Base-by-base conservation (phyloP, 805 yeast species). In the Huiozyma sinensis region DNA sequence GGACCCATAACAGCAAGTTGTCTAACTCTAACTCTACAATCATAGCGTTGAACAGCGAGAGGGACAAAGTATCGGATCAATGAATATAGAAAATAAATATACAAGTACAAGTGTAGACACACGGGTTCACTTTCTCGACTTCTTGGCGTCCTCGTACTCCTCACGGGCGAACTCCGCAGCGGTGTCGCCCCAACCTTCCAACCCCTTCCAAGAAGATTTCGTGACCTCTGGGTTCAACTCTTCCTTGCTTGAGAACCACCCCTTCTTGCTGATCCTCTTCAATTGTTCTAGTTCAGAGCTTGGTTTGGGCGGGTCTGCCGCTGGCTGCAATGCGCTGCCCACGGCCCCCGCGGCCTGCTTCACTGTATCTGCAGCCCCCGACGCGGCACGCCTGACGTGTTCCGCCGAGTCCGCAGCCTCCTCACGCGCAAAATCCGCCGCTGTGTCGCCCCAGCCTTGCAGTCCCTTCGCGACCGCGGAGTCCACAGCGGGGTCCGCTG, bases 381-480 rank as follows among this genome's bases (percentile, higher is more conserved):
- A 17, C 2, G 24, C 24, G 24, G 24, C 24, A 17, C 24, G 24
- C 24, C 4, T 17, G 24, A 17, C 24, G 24, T 17, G 24, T 17
- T 17, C 24, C 4, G 24, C 24, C 2, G 24, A 17, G 29, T 60
- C 61, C 13, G 62, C 62, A 24, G 61, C 52, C 44, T 64, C 65
- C 29, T 68, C 71, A 31, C 56, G 51, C 11, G 69, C 67, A 43
- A 67, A 59, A 29, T 60, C 63, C 17, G 57, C 54, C 5, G 75
- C 76, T 39, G 65, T 58, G 40, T 70, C 73, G 33, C 76, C 74
- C 71, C 74, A 72, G 1, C 76, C 76, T 27, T 54, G 56, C 4
- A 71, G 58, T 4, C 70, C 55, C 5, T 56, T 50, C 41, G 58
- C 59, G 3, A 73, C 68, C 13, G 55, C 57, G 24, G 65, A 63